phyloP scores from a whole-genome alignment of 2,329 filamentous ascomycete genomes.

The Ophiosphaerella herpotricha region DNA sequence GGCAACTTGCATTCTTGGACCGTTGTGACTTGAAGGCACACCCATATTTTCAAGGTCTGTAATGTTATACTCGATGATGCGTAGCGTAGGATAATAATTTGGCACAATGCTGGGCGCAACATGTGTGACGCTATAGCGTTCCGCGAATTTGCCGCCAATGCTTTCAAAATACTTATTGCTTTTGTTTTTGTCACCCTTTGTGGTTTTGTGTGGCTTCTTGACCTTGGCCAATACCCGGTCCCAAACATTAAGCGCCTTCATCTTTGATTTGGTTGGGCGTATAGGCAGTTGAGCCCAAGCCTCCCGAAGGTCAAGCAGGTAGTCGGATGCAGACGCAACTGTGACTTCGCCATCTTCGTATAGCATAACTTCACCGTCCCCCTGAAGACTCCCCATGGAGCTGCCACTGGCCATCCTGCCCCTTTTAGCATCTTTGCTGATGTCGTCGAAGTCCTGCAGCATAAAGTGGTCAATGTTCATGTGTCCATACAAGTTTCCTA shows the following conservation, averaged over 20 bases:
- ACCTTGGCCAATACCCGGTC: conserved; percentile 22
- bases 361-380: conserved; percentile 34
- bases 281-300: conserved; percentile 77
- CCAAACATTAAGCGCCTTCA: conserved; percentile 21
- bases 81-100: conserved; percentile 86
- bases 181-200: conserved; percentile 37
- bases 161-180: conserved; percentile 66
- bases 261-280: conserved; percentile 27
- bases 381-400: conserved; percentile 9
- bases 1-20: background rate
- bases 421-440: conserved; percentile 62
- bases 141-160: conserved; percentile 79
- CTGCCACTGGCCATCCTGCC: conserved; percentile 46
- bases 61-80: conserved; percentile 95
- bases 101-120: conserved; percentile 88
- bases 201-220: conserved; percentile 15
- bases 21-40: conserved; percentile 8
- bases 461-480: conserved; percentile 99
- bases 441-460: conserved; percentile 79
- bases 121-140: conserved; percentile 81
- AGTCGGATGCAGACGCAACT: conserved; percentile 72
- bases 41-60: conserved; percentile 67
- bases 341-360: conserved; percentile 58
- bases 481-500: conserved; percentile 81
- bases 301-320: conserved; percentile 76